A percentile compares a stretch with the other conserved stretches of the same genome.
phyloP scores from a whole-genome alignment of 1,284 basidiomycete species.

The Rhodotorula sp. region DNA sequence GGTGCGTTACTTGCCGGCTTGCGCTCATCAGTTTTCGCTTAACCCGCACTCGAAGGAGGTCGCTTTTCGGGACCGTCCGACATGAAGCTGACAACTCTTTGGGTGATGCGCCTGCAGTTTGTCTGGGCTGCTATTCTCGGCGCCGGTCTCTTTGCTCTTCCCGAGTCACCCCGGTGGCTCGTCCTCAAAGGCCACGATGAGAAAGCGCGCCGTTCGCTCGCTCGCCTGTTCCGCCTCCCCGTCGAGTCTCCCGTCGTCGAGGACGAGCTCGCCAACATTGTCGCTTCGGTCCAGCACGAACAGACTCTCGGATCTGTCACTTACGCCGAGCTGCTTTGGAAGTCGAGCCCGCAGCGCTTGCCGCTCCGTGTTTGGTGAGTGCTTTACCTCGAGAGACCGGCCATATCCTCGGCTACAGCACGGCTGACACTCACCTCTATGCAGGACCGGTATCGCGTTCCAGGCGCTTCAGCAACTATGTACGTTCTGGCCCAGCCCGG shows the following conservation, averaged over 20 bases:
- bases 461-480: constrained; percentile 64
- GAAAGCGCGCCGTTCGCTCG: constrained; percentile 63
- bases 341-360: constrained; percentile 19
- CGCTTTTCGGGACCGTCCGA: too few species aligned
- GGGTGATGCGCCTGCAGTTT: constrained; percentile 46
- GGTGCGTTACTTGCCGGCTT: background rate
- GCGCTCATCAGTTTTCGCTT: background rate
- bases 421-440: background rate
- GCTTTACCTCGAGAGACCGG: too few species aligned
- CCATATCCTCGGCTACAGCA: too few species aligned
- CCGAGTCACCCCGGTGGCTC: constrained; percentile 70
- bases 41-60: background rate
- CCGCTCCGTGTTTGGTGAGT: constrained; percentile 41
- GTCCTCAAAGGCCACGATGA: constrained; percentile 61
- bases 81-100: too few species aligned
- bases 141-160: constrained; percentile 61
- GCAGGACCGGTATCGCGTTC: constrained; percentile 45
- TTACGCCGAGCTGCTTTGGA: constrained; percentile 48
- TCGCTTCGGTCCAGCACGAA: constrained; percentile 42
- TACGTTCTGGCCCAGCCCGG: background rate
- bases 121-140: constrained; percentile 58
- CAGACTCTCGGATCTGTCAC: constrained; percentile 44
- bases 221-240: constrained; percentile 32
- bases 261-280: constrained; percentile 42
- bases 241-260: constrained; percentile 37